Conservation (phyloP, 2,329 filamentous ascomycete genomes). For the Exophiala spinifera region DNA sequence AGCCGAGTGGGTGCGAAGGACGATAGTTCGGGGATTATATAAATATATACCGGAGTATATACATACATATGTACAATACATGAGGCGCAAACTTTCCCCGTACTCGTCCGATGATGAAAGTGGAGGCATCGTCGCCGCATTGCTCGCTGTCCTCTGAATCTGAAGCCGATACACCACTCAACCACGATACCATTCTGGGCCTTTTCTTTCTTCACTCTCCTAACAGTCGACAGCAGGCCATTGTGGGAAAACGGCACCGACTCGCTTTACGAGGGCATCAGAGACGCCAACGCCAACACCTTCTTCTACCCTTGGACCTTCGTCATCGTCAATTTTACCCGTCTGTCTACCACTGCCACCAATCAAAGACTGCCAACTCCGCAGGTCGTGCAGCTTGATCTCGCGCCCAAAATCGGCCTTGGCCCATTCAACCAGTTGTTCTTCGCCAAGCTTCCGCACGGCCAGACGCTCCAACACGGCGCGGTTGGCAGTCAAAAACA, state of each 20-base stretch:
- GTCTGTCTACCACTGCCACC: neutral
- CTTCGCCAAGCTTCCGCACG: neutral
- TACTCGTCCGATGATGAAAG: no score
- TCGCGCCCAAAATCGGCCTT: neutral
- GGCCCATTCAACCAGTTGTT: neutral
- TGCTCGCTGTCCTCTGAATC: no score
- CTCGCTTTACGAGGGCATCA: conserved; percentile 1
- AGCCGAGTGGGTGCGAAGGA: neutral
- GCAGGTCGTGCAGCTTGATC: conserved; percentile 9
- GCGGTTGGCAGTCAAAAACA: conserved; percentile 21
- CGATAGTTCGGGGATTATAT: neutral
- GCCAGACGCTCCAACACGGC: conserved; percentile 14
- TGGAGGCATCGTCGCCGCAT: no score
- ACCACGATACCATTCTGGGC: no score
- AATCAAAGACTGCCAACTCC: conserved; percentile 6
- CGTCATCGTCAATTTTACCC: no score
- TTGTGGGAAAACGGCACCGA: conserved; percentile 14
- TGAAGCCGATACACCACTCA: no score
- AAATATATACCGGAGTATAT: no score
- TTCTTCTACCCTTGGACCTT: no score
- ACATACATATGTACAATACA: no score
- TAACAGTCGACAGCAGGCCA: no score
- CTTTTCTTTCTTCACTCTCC: no score
- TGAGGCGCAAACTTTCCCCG: no score
- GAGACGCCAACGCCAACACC: conserved; percentile 2